Base-by-base conservation (phyloP, 768 basidiomycete species). In the Inosperma sp. region DNA sequence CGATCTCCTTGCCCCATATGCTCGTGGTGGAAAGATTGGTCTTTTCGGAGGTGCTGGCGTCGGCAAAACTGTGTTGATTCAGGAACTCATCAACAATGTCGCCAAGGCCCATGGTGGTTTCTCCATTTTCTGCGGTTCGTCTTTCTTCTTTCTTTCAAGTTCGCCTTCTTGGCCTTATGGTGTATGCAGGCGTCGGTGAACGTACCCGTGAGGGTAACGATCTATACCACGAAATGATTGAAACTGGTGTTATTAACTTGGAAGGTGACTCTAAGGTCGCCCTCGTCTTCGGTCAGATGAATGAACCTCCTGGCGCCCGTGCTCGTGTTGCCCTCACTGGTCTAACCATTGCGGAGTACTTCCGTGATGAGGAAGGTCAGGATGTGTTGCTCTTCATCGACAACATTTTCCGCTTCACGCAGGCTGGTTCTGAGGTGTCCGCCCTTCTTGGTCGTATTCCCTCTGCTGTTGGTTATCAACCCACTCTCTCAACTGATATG, bases 391-490 rank as follows among this genome's bases (percentile, higher is more conserved):
- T 99, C 68, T 99, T 99, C 83, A 99, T 99, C 69, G 96, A 99
- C 88, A 99, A 99, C 84, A 99, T 99, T 76, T 99, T 99, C 96
- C 94, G 96, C 69, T 99, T 99, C 90, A 99, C 96, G 62, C 96
- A 98, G 73, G 96, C 96, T 66, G 96, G 96, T 86, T 99, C 96
- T 58, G 96, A 98, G 71, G 96, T 98, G 80, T 99, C 96, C 76
- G 96, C 96, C 58, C 74, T 99, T 63, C 89, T 98, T 60, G 96
- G 96, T 81, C 96, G 96, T 92, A 99, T 98, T 67, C 96, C 96
- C 60, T 98, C 96, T 60, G 96, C 96, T 58, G 96, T 99, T 82
- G 96, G 96, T 84, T 99, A 99, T 78, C 96, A 99, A 71, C 96
- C 96, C 68, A 98, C 96, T 47, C 87, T 98, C 54, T 97, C 96